Percentiles rank a stretch among this genome's conserved stretches.
These are phyloP conservation scores for Aspergillus saccharolyticus DNA, from an alignment of 495 filamentous ascomycete species.

Conservation along the genomic window DNA sequence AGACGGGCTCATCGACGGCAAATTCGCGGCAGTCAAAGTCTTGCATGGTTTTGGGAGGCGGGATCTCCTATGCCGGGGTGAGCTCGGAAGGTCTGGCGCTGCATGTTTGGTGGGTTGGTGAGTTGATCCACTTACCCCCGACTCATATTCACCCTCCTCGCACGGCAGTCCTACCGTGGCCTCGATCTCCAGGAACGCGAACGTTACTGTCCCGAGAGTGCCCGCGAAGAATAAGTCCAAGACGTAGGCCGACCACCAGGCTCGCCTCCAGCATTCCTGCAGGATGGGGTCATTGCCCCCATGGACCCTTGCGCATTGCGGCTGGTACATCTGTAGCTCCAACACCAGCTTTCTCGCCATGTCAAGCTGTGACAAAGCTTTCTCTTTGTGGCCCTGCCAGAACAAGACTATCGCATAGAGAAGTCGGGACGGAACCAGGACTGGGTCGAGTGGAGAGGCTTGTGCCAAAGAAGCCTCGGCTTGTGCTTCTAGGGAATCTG, in stretches of 20 bases:
- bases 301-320: constrained; percentile 17
- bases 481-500: constrained; percentile 16
- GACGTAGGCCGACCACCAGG: constrained; percentile 35
- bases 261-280: constrained; percentile 31
- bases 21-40: constrained; percentile 71
- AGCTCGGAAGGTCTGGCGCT: not conserved
- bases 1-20: constrained; percentile 53
- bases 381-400: constrained; percentile 26
- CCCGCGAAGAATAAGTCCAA: constrained; percentile 29
- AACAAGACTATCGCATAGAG: constrained; percentile 31
- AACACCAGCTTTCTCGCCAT: constrained; percentile 34
- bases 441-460: constrained; percentile 41
- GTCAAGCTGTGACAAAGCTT: constrained; percentile 22
- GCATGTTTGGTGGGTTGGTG: too few species aligned
- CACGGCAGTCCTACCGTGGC: constrained; percentile 66
- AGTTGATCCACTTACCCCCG: constrained; percentile 53
- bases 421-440: constrained; percentile 26
- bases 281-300: constrained; percentile 21
- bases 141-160: constrained; percentile 65
- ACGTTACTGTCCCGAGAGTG: constrained; percentile 30
- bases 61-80: constrained; percentile 48
- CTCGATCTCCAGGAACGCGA: constrained; percentile 50
- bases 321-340: constrained; percentile 21
- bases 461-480: constrained; percentile 44
- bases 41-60: constrained; percentile 55